A percentile compares a stretch with the other conserved stretches of the same genome.
phyloP scores from a whole-genome alignment of 305 asterid genomes.

The Withania somnifera region DNA sequence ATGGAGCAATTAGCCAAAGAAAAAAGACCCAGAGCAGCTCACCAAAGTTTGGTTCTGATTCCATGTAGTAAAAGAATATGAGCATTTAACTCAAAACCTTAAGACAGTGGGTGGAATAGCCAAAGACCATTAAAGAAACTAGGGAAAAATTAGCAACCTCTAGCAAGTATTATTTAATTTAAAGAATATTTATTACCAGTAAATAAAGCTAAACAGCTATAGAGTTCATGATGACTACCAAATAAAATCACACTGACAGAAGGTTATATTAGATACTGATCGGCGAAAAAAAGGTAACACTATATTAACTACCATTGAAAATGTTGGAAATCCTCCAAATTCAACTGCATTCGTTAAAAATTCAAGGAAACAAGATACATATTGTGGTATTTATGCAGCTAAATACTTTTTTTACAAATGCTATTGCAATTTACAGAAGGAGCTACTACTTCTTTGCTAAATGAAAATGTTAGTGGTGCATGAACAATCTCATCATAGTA shows the following conservation, averaged over 20 bases:
- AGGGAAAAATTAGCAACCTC: not conserved
- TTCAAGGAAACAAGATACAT: not conserved
- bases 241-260: not conserved
- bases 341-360: not conserved
- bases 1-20: not conserved
- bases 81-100: not conserved
- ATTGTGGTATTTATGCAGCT: not conserved
- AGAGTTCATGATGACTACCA: not conserved
- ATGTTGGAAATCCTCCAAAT: not conserved
- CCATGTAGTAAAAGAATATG: not conserved
- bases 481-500: not conserved
- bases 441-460: not conserved
- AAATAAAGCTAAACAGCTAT: not conserved
- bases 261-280: not conserved
- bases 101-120: not conserved
- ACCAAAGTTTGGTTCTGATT: not conserved
- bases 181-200: no score
- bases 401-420: not conserved
- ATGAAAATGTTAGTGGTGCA: not conserved
- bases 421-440: not conserved
- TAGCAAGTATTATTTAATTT: not conserved
- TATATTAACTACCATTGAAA: not conserved
- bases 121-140: not conserved
- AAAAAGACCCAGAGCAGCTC: not conserved
- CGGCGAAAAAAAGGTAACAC: not conserved